A percentile compares a stretch with the other conserved stretches of the same genome.
Conservation (phyloP, 352 stramenopile genomes). For the Globisporangium canariense region DNA sequence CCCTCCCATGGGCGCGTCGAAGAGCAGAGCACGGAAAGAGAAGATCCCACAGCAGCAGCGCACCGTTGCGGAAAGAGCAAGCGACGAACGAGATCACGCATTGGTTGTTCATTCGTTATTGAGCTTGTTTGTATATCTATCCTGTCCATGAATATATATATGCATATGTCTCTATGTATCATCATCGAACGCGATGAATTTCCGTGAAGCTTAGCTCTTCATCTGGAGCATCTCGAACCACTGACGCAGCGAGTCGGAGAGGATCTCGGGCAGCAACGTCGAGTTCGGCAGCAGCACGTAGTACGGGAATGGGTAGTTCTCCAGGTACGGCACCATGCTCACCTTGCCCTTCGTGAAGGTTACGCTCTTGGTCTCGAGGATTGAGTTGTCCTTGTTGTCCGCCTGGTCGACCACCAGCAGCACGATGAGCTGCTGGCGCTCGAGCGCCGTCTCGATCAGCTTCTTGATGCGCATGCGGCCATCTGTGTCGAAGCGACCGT, state of each 20-base stretch:
- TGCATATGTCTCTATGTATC: not conserved
- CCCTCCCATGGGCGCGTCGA: not conserved
- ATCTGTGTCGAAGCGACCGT: constrained; percentile 98
- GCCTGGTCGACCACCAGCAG: constrained; percentile 96
- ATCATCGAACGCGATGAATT: not conserved
- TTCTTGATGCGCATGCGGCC: constrained; percentile 93
- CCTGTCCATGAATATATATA: not conserved
- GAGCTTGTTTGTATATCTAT: not conserved
- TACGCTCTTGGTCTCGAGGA: constrained; percentile 98
- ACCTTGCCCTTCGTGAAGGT: constrained; percentile 96
- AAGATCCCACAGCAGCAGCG: not conserved
- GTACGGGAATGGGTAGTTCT: constrained; percentile 99
- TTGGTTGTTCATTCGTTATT: not conserved
- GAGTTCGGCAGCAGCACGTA: constrained; percentile 98
- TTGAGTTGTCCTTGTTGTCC: constrained; percentile 84
- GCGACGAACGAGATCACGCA: too few species aligned
- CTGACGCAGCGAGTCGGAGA: constrained; percentile 98
- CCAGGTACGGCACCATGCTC: constrained; percentile 97
- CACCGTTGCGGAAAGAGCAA: too few species aligned
- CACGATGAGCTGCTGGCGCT: constrained; percentile 97
- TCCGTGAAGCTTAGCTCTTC: constrained; percentile 33
- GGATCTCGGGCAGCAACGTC: constrained; percentile 94
- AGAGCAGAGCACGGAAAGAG: not conserved
- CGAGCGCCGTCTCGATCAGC: constrained; percentile 94
- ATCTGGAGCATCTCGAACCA: constrained; percentile 99